Evolutionary conservation across 2,329 filamentous ascomycete genomes (phyloP).

Genomic region (Pseudovirgaria hyperparasitica): DNA sequence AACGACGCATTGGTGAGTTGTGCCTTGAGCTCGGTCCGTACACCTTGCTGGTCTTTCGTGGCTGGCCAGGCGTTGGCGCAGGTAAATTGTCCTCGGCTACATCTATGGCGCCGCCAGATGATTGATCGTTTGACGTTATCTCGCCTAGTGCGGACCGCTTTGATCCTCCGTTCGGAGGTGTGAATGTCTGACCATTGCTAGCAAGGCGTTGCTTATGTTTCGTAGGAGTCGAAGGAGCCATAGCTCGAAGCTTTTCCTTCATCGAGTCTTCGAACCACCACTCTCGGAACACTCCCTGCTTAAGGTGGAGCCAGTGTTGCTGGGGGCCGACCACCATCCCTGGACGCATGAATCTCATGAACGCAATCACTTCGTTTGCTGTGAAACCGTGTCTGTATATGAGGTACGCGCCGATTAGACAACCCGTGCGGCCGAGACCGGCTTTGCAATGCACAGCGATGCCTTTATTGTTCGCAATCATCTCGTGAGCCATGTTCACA

Average conservation of each 20-base stretch:
- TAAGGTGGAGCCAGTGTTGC: constrained; percentile 96
- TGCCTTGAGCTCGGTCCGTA: constrained; percentile 43
- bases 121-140: constrained; percentile 66
- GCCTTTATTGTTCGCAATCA: constrained; percentile 79
- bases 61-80: constrained; percentile 89
- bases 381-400: constrained; percentile 97
- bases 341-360: constrained; percentile 97
- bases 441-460: constrained; percentile 99
- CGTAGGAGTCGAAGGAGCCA: constrained; percentile 44
- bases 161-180: constrained; percentile 67
- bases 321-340: constrained; percentile 98
- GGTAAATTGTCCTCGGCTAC: constrained; percentile 86
- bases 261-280: constrained; percentile 80
- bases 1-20: constrained; percentile 18
- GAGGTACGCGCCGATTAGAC: constrained; percentile 90
- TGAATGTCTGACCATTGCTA: constrained; percentile 60
- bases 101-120: constrained; percentile 33
- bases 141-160: constrained; percentile 84
- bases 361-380: constrained; percentile 92
- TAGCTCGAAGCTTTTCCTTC: constrained; percentile 65
- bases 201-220: constrained; percentile 39
- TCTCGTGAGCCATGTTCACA: constrained; percentile 87
- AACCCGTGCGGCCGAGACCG: constrained; percentile 86
- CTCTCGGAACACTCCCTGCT: constrained; percentile 93
- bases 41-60: constrained; percentile 71